Conservation (phyloP, 2,329 filamentous ascomycete genomes). For the Leptosphaerulina australis region DNA sequence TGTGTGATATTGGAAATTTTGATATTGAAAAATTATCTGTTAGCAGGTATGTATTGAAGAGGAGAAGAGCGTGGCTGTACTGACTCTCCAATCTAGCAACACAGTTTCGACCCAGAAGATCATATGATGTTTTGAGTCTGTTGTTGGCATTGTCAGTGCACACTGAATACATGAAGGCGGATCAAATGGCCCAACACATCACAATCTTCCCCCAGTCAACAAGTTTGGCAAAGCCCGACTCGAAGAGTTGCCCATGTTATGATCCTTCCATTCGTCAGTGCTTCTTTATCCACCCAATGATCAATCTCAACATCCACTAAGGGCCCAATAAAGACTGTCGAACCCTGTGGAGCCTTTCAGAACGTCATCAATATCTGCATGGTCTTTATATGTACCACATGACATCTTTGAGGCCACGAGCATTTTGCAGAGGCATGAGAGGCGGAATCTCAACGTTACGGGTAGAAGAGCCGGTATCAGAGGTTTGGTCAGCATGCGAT, state of each 20-base stretch:
- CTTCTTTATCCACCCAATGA: not conserved
- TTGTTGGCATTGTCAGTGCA: not conserved
- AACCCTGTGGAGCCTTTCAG: not conserved
- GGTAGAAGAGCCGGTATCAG: slow-evolving; percentile 39
- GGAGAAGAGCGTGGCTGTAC: not conserved
- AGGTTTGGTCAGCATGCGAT: slow-evolving; percentile 35
- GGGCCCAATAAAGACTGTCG: not conserved
- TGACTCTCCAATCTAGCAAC: not conserved
- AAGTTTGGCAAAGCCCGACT: not conserved
- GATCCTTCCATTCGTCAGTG: not conserved
- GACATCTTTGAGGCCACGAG: slow-evolving; percentile 47
- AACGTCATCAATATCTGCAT: not conserved
- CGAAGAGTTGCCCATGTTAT: not conserved
- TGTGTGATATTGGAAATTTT: too few relatives aligned
- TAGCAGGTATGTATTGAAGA: too few relatives aligned
- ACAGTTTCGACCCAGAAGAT: not conserved
- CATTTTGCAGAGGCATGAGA: slow-evolving; percentile 51
- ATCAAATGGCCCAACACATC: not conserved
- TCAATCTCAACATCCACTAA: too few relatives aligned
- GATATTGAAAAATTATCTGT: too few relatives aligned
- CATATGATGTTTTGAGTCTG: not conserved
- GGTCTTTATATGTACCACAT: slow-evolving; percentile 59
- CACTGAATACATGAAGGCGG: not conserved
- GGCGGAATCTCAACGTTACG: slow-evolving; percentile 44
- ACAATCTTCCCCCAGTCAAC: not conserved